A percentile compares a stretch with the other conserved stretches of the same genome.
These are phyloP conservation scores for Penicillium paradoxum DNA, from an alignment of 495 filamentous ascomycete species.

Conservation along the genomic window DNA sequence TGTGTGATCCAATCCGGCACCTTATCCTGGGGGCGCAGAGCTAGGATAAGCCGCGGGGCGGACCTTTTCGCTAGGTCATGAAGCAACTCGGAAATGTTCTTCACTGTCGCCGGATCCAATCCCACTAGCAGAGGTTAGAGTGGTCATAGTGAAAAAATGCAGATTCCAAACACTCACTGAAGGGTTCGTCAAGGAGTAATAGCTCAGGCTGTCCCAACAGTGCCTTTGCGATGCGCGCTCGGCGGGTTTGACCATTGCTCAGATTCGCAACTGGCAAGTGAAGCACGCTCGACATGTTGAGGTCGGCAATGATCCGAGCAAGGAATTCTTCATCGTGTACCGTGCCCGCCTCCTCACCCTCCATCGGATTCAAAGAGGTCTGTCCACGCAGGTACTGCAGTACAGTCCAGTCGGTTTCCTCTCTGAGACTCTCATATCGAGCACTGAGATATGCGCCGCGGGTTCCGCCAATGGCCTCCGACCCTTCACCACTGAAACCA, in stretches of 20 bases:
- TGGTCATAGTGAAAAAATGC: not conserved
- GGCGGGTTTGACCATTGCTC: slow-evolving; percentile 86
- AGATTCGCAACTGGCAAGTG: slow-evolving; percentile 79
- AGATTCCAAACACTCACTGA: slow-evolving; percentile 51
- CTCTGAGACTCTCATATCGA: slow-evolving; percentile 84
- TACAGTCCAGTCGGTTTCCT: slow-evolving; percentile 83
- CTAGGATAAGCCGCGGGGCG: slow-evolving; percentile 68
- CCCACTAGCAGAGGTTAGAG: slow-evolving; percentile 53
- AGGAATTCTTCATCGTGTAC: slow-evolving; percentile 45
- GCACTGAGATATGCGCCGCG: slow-evolving; percentile 79
- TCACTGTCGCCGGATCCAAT: slow-evolving; percentile 74
- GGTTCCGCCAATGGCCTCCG: slow-evolving; percentile 50
- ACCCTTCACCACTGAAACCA: slow-evolving; percentile 64
- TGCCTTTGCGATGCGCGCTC: slow-evolving; percentile 82
- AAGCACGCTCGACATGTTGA: slow-evolving; percentile 60
- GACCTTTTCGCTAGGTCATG: slow-evolving; percentile 55
- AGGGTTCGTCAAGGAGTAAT: slow-evolving; percentile 86
- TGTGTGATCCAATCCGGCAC: slow-evolving; percentile 90
- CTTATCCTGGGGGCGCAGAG: slow-evolving; percentile 75
- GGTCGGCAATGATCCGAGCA: slow-evolving; percentile 55
- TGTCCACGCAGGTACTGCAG: slow-evolving; percentile 71
- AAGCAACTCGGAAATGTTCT: slow-evolving; percentile 64
- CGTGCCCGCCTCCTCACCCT: slow-evolving; percentile 45
- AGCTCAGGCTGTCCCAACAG: slow-evolving; percentile 74
- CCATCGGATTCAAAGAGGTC: slow-evolving; percentile 66